These are phyloP conservation scores for Ciborinia camelliae DNA, from an alignment of 2,329 filamentous ascomycete genomes.

Conservation along the genomic window DNA sequence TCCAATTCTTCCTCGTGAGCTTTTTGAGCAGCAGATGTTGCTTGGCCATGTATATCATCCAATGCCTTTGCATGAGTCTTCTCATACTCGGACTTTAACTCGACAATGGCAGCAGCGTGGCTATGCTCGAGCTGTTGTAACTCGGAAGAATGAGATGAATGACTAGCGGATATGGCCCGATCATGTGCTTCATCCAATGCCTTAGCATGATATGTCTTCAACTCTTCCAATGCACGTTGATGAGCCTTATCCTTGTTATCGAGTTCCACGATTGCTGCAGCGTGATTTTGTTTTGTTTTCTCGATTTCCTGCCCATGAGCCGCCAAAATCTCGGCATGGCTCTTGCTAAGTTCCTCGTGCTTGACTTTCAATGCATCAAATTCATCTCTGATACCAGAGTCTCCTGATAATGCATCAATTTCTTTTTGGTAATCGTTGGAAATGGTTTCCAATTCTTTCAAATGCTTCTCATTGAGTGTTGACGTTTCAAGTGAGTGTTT, in stretches of 20 bases:
- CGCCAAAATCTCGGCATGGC: constrained; percentile 32
- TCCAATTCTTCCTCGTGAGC: constrained; percentile 50
- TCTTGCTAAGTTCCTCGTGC: constrained; percentile 47
- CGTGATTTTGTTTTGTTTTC: constrained; percentile 32
- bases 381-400: constrained; percentile 62
- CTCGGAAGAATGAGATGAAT: constrained; percentile 48
- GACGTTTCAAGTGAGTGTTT: constrained; percentile 51
- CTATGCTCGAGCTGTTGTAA: constrained; percentile 53
- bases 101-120: constrained; percentile 45
- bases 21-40: constrained; percentile 48
- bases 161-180: constrained; percentile 46
- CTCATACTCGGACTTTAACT: constrained; percentile 45
- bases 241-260: constrained; percentile 52
- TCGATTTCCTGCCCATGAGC: constrained; percentile 30
- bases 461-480: constrained; percentile 43
- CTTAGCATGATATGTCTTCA: constrained; percentile 56
- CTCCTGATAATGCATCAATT: constrained; percentile 60
- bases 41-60: constrained; percentile 52
- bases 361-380: constrained; percentile 58
- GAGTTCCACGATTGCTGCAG: constrained; percentile 31
- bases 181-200: constrained; percentile 56
- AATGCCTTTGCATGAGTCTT: constrained; percentile 56
- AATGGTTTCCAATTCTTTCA: constrained; percentile 55
- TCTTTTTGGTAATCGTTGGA: constrained; percentile 62
- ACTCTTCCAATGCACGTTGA: constrained; percentile 51